Base-by-base conservation (phyloP, 805 yeast species). In the Jamesozyma rosinii region DNA sequence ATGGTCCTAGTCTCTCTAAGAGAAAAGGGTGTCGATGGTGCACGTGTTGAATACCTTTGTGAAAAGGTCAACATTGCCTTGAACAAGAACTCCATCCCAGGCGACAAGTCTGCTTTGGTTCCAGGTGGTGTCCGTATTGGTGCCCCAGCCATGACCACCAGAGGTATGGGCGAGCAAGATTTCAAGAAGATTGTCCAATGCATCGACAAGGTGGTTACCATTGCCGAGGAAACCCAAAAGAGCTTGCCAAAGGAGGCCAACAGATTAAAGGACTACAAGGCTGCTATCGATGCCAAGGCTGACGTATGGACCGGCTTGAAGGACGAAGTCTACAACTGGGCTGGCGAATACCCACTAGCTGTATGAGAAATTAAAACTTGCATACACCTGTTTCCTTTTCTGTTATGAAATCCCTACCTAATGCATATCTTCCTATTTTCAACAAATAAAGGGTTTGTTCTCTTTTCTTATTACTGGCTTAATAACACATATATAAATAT, bases 41-140 rank as follows among this genome's bases (percentile, higher is more conserved):
- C 97, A 41, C 83, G 97, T 70, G 83, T 89, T 49, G 97, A 89
- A 72, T 81, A 95, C 49, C 89, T 90, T 38, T 84, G 92, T 65
- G 98, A 92, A 71, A 80, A 83, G 63, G 79, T 85, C 58, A 89
- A 90, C 76, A 87, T 92, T 63, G 97, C 97, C 35, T 78, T 88
- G 55, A 92, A 92, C 79, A 92, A 92, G 72, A 92, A 92, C 78
- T 82, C 98, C 38, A 87, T 90, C 52, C 97, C 98, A 50, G 97
- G 97, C 63, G 98, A 90, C 71, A 86, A 83, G 69, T 83, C 95
- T 37, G 97, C 97, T 42, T 75, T 90, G 51, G 90, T 88, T 51
- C 97, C 98, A 64, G 90, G 95, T 57, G 98, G 98, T 65, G 79
- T 90, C 52, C 84, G 98, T 72, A 83, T 90, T 49, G 98, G 98